These are phyloP conservation scores for Nemania diffusa DNA, from an alignment of 2,329 filamentous ascomycete species.

Conservation along the genomic window DNA sequence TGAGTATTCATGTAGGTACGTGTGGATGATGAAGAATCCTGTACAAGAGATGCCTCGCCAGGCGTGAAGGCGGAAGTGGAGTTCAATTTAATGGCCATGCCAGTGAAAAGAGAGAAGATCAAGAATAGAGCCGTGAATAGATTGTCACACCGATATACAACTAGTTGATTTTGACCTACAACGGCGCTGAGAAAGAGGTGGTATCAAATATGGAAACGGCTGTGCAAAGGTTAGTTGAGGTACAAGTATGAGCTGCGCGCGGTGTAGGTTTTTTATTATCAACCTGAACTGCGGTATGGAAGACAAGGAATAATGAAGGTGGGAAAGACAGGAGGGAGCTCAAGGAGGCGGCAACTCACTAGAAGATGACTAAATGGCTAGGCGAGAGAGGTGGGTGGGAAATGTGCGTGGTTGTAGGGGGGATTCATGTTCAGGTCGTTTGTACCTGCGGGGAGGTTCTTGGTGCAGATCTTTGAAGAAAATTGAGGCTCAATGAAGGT, in stretches of 20 bases:
- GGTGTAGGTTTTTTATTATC: too few species aligned
- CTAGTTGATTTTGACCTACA: not conserved
- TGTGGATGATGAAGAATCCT: not conserved
- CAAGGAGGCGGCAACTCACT: not conserved
- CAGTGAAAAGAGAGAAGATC: slow-evolving; percentile 1
- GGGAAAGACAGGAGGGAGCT: not conserved
- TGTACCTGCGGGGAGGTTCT: not conserved
- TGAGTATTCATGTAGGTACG: not conserved
- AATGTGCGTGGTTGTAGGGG: slow-evolving; percentile 9
- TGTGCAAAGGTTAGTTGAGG: slow-evolving; percentile 9
- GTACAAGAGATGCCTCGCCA: slow-evolving; percentile 2
- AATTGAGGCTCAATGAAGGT: not conserved
- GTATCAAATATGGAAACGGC: not conserved
- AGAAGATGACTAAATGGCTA: slow-evolving; percentile 4
- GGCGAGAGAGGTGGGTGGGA: slow-evolving; percentile 5
- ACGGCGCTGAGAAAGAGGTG: not conserved
- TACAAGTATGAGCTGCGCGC: not conserved
- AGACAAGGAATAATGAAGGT: not conserved
- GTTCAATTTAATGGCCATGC: slow-evolving; percentile 13
- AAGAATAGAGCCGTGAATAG: not conserved
- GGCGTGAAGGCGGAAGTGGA: not conserved
- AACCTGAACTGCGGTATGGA: not conserved
- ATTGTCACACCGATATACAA: not conserved
- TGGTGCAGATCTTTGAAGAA: not conserved
- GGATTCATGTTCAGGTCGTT: slow-evolving; percentile 27